Evolutionary conservation across 2,329 filamentous ascomycete genomes (phyloP).

Genomic region (Aureobasidium melanogenum): DNA sequence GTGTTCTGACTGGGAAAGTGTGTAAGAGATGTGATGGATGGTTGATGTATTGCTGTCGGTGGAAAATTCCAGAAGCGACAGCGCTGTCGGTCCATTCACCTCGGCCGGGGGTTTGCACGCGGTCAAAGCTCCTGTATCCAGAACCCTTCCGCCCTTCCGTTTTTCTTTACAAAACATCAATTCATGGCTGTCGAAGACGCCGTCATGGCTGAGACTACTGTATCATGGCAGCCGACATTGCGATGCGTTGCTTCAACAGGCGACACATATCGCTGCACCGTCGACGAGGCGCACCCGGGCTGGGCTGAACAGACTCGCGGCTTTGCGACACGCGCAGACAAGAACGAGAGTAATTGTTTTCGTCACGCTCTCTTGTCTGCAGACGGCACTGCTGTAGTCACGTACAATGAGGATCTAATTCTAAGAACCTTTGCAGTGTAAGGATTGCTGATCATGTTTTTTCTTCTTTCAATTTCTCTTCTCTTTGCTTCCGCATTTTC

Average conservation of each 20-base stretch:
- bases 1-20: background rate
- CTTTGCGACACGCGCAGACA: background rate
- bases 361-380: constrained; percentile 39
- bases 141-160: background rate
- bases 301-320: background rate
- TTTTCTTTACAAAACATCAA: background rate
- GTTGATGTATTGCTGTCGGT: constrained; percentile 1
- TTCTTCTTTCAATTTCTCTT: background rate
- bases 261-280: constrained; percentile 14
- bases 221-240: background rate
- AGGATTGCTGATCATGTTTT: background rate
- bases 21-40: background rate
- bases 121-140: constrained; percentile 2
- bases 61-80: constrained; percentile 6
- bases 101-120: background rate
- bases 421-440: constrained; percentile 46
- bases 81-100: background rate
- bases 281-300: constrained; percentile 7
- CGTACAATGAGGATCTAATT: constrained; percentile 41
- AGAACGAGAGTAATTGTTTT: constrained; percentile 30
- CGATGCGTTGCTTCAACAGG: constrained; percentile 20
- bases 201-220: background rate
- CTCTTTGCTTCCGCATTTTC: background rate
- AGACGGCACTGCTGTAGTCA: constrained; percentile 50
- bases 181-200: background rate